Evolutionary conservation across 176 grass and related monocot genomes (phyloP).

Genomic region (Aegilops longissima): DNA sequence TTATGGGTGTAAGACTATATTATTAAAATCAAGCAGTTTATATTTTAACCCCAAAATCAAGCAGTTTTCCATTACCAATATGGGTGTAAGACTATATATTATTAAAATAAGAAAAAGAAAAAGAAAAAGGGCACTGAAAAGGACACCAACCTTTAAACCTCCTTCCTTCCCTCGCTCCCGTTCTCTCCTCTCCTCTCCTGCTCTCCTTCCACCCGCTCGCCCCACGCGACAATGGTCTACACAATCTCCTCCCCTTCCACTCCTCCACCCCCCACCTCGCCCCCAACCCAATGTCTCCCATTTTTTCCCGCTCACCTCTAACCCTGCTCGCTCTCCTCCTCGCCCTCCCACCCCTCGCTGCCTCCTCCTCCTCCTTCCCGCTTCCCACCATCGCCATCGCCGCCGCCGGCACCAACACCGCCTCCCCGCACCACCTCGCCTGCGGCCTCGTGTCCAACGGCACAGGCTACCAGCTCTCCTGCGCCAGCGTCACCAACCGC

Average conservation of each 20-base stretch:
- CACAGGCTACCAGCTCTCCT: slow-evolving; percentile 23
- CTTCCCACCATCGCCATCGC: slow-evolving; percentile 73
- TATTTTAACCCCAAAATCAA: background rate
- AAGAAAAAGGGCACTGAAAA: background rate
- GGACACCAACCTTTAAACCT: slow-evolving; percentile 55
- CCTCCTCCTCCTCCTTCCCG: slow-evolving; percentile 45
- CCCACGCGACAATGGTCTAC: slow-evolving; percentile 47
- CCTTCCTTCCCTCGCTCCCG: background rate
- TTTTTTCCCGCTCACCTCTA: background rate
- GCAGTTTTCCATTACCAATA: background rate
- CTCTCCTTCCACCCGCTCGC: slow-evolving; percentile 11
- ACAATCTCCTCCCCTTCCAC: slow-evolving; percentile 31
- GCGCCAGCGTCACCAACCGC: slow-evolving; percentile 31
- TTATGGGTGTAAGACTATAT: no score
- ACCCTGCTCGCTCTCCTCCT: slow-evolving; percentile 12
- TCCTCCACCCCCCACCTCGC: slow-evolving; percentile 18
- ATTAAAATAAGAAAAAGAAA: background rate
- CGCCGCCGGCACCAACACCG: slow-evolving; percentile 17
- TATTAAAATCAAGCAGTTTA: no score
- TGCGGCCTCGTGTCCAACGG: slow-evolving; percentile 39
- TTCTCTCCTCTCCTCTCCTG: background rate
- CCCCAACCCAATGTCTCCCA: slow-evolving; percentile 56
- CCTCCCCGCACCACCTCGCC: slow-evolving; percentile 43
- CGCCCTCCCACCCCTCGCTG: slow-evolving; percentile 14
- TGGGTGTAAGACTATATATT: background rate